A percentile compares a stretch with the other conserved stretches of the same genome.
Conservation (phyloP, 192 early-diverging fungal species). For the Coemansia sp. region DNA sequence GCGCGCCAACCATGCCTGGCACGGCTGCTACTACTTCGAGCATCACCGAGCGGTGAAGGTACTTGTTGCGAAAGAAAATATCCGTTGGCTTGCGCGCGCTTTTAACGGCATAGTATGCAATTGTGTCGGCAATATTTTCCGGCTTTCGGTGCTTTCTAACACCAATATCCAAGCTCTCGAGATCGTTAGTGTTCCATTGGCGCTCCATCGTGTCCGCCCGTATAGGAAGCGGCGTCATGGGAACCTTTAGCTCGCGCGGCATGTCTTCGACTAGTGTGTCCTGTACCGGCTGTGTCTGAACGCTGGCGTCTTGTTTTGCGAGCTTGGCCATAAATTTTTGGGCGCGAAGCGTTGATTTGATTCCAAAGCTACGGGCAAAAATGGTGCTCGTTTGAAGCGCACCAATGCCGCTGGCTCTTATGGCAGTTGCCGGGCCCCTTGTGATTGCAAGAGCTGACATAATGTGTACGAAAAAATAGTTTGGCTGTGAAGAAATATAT, state of each 20-base stretch:
- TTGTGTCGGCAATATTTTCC: conserved; percentile 57
- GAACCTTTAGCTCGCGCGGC: conserved; percentile 1
- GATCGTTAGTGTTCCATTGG: conserved; percentile 47
- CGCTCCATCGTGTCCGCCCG: conserved; percentile 2
- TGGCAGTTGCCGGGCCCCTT: not conserved
- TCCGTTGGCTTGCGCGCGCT: conserved; percentile 67
- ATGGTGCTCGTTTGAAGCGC: not conserved
- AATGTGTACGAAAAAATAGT: too few species aligned
- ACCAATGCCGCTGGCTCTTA: not conserved
- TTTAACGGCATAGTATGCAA: conserved; percentile 69
- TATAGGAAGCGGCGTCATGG: conserved; percentile 4
- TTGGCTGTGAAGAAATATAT: too few species aligned
- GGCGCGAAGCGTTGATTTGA: conserved; percentile 2
- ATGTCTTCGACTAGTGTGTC: not conserved
- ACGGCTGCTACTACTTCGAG: conserved; percentile 79
- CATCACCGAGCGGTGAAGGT: conserved; percentile 80
- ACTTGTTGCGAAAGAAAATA: conserved; percentile 75
- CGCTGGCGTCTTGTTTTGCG: not conserved
- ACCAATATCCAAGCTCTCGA: conserved; percentile 68
- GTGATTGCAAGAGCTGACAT: not conserved
- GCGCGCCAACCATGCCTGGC: conserved; percentile 89
- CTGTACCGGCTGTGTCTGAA: not conserved
- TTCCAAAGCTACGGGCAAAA: not conserved
- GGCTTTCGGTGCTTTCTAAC: conserved; percentile 67
- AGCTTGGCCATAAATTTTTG: conserved; percentile 6